Evolutionary conservation across 2,329 filamentous ascomycete species (phyloP).

Genomic region (Scorias spongiosa): DNA sequence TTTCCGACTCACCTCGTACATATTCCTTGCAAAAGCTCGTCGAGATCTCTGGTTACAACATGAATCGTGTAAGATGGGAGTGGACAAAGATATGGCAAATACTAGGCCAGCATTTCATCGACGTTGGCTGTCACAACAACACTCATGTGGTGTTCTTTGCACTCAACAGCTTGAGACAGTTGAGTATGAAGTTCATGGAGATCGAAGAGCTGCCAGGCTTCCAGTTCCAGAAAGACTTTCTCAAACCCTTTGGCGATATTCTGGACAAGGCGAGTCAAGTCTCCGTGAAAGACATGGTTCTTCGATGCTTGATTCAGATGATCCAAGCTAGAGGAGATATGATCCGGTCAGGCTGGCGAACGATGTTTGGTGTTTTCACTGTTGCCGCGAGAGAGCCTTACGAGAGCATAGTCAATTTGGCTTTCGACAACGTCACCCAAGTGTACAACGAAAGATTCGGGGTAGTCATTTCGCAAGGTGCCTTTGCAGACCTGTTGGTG

Average conservation of each 20-base stretch:
- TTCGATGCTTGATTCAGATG: constrained; percentile 96
- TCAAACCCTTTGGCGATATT: constrained; percentile 96
- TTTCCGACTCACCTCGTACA: constrained; percentile 86
- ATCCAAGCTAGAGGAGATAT: constrained; percentile 94
- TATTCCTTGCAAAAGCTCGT: constrained; percentile 97
- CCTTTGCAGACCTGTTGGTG: constrained; percentile 90
- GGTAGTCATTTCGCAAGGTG: constrained; percentile 88
- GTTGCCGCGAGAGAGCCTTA: constrained; percentile 86
- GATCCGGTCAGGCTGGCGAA: constrained; percentile 94
- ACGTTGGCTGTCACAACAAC: constrained; percentile 91
- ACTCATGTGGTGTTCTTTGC: constrained; percentile 96
- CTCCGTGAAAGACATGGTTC: constrained; percentile 91
- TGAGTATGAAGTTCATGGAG: constrained; percentile 98
- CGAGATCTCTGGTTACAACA: constrained; percentile 99
- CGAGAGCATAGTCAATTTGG: constrained; percentile 89
- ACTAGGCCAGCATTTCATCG: constrained; percentile 95
- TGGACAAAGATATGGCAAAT: constrained; percentile 98
- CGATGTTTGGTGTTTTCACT: constrained; percentile 98
- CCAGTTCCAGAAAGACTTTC: constrained; percentile 98
- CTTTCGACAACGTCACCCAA: constrained; percentile 90
- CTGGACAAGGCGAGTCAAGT: constrained; percentile 85
- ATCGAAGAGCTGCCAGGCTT: constrained; percentile 95
- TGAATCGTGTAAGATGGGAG: constrained; percentile 94
- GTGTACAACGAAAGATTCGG: constrained; percentile 94
- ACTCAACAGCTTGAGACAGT: constrained; percentile 80